Evolutionary conservation across 768 basidiomycete species (phyloP).

Genomic region (Mycena vitilis): DNA sequence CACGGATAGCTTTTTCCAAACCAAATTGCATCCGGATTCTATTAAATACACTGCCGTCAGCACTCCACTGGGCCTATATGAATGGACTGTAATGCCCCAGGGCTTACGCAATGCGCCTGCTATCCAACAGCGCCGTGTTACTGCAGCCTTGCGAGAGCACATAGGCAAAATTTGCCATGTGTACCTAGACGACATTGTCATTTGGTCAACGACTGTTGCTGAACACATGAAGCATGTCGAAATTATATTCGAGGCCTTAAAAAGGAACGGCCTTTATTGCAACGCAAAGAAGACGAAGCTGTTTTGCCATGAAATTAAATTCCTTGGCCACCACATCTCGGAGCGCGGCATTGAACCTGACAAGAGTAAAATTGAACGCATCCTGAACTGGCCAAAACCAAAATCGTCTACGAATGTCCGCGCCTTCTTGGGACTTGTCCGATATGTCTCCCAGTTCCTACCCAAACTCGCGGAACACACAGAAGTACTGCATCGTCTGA

Average conservation of each 20-base stretch:
- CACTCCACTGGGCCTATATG: constrained; percentile 51
- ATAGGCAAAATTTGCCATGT: constrained; percentile 57
- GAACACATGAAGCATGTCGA: constrained; percentile 46
- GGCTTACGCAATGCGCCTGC: constrained; percentile 49
- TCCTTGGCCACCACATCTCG: constrained; percentile 46
- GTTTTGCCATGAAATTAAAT: constrained; percentile 21
- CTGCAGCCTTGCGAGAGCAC: constrained; percentile 42
- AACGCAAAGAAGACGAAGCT: constrained; percentile 38
- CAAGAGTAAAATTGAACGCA: constrained; percentile 41
- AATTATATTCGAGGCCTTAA: constrained; percentile 37
- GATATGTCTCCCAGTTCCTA: too few species aligned
- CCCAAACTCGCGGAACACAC: too few species aligned
- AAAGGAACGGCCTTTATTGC: constrained; percentile 37
- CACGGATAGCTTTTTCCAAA: constrained; percentile 57
- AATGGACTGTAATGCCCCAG: constrained; percentile 58
- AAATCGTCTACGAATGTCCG: constrained; percentile 42
- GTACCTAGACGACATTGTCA: constrained; percentile 59
- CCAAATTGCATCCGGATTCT: constrained; percentile 35
- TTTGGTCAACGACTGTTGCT: constrained; percentile 52
- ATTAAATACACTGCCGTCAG: constrained; percentile 47
- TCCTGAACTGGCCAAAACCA: constrained; percentile 47
- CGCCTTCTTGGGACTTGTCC: constrained; percentile 49
- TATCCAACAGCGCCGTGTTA: constrained; percentile 49
- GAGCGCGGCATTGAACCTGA: constrained; percentile 38
- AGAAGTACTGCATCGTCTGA: too few species aligned